Percentiles rank a stretch among this genome's conserved stretches.
Conservation (phyloP, 108 stramenopile species). For the Skeletonema tropicum region DNA sequence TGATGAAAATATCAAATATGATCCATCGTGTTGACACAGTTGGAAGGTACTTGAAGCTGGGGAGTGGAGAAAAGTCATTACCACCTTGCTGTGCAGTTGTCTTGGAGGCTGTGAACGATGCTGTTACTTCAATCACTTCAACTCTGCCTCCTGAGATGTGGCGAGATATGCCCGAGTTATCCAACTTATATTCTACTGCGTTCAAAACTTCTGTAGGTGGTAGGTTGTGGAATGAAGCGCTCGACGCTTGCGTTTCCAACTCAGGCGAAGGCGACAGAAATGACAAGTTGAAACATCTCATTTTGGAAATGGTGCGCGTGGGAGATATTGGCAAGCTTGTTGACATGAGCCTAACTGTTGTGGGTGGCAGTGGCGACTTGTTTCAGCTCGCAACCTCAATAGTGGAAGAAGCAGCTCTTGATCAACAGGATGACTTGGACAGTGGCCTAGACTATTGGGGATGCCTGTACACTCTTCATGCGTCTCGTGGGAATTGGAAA, state of each 20-base stretch:
- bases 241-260: conserved; percentile 60
- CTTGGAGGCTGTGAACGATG: conserved; percentile 32
- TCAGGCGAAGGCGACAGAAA: conserved; percentile 43
- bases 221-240: conserved; percentile 69
- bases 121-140: conserved; percentile 20
- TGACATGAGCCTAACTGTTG: conserved; percentile 56
- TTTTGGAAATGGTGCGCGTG: conserved; percentile 77
- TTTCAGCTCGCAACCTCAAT: conserved; percentile 68
- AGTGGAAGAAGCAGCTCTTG: conserved; percentile 45
- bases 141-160: conserved; percentile 8
- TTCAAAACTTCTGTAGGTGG: conserved; percentile 63
- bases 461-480: conserved; percentile 77
- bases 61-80: not conserved
- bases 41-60: conserved; percentile 9
- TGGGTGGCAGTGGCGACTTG: conserved; percentile 59
- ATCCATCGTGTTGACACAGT: conserved; percentile 32
- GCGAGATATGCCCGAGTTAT: conserved; percentile 57
- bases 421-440: conserved; percentile 5
- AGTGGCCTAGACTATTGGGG: conserved; percentile 69
- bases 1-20: conserved; percentile 38
- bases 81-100: conserved; percentile 30
- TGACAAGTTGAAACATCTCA: conserved; percentile 56
- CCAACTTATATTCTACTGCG: conserved; percentile 59
- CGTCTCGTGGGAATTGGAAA: conserved; percentile 79
- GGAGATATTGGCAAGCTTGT: conserved; percentile 70